phyloP scores from a whole-genome alignment of 306 rosid genomes.

The Betula pendula region DNA sequence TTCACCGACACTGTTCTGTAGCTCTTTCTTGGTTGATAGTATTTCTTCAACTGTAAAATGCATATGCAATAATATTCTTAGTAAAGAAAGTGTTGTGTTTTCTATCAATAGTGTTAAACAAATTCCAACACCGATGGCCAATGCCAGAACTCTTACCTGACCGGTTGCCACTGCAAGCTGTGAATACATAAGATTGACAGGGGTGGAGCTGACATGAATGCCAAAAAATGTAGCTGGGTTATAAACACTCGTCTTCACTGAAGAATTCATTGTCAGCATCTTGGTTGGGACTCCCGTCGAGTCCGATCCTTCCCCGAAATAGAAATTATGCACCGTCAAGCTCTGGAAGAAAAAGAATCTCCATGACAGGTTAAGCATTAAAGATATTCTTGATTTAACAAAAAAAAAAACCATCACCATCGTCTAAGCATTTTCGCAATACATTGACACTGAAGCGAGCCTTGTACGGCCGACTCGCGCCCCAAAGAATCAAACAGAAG shows the following conservation, averaged over 20 bases:
- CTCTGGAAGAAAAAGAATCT: constrained; percentile 46
- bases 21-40: constrained; percentile 73
- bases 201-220: constrained; percentile 60
- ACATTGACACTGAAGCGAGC: constrained; percentile 65
- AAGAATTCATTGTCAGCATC: constrained; percentile 75
- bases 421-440: background rate
- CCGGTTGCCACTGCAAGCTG: constrained; percentile 75
- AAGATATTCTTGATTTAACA: background rate
- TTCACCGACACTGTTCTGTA: constrained; percentile 41
- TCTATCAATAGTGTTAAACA: background rate
- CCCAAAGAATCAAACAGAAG: constrained; percentile 75
- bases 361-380: background rate
- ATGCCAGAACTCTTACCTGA: constrained; percentile 49
- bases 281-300: constrained; percentile 83
- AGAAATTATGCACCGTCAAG: constrained; percentile 70
- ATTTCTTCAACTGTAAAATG: constrained; percentile 61
- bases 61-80: too few relatives aligned
- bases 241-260: constrained; percentile 60
- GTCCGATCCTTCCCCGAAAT: constrained; percentile 80
- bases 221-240: constrained; percentile 90
- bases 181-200: constrained; percentile 72
- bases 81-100: too few relatives aligned
- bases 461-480: constrained; percentile 61
- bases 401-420: background rate
- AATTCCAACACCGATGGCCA: background rate